phyloP scores from a whole-genome alignment of 306 rosid species.

The Lathyrus aphaca region DNA sequence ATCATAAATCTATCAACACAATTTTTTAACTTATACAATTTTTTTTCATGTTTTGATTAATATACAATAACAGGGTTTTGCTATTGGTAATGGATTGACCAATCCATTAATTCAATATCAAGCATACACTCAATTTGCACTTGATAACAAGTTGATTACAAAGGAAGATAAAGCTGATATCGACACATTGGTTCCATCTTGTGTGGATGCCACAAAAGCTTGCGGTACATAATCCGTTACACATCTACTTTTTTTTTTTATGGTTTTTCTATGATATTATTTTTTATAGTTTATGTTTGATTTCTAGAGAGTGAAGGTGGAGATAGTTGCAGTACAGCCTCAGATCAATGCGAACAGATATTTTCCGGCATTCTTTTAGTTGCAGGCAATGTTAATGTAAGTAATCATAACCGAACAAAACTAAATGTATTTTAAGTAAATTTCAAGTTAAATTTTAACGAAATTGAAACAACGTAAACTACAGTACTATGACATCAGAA shows the following conservation, averaged over 20 bases:
- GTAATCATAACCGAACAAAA: conserved; percentile 17
- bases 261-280: too few relatives aligned
- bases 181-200: conserved; percentile 56
- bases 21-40: neutral
- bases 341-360: conserved; percentile 45
- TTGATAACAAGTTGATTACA: conserved; percentile 56
- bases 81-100: conserved; percentile 89
- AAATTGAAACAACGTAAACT: conserved; percentile 7
- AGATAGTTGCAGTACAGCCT: conserved; percentile 50
- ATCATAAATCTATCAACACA: too few relatives aligned
- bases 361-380: conserved; percentile 46
- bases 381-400: conserved; percentile 60
- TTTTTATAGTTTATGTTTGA: neutral
- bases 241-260: too few relatives aligned
- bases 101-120: conserved; percentile 72
- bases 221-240: conserved; percentile 51
- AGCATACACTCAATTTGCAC: conserved; percentile 78
- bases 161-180: conserved; percentile 44
- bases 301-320: conserved; percentile 64
- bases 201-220: conserved; percentile 43
- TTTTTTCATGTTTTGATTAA: neutral
- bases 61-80: conserved; percentile 66
- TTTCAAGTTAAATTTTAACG: neutral
- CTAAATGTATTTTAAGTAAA: neutral
- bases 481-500: conserved; percentile 89